Evolutionary conservation across 257 asterid species (phyloP), one percentile per base, ranked within the genome.

Genomic region (Capsicum pubescens): DNA sequence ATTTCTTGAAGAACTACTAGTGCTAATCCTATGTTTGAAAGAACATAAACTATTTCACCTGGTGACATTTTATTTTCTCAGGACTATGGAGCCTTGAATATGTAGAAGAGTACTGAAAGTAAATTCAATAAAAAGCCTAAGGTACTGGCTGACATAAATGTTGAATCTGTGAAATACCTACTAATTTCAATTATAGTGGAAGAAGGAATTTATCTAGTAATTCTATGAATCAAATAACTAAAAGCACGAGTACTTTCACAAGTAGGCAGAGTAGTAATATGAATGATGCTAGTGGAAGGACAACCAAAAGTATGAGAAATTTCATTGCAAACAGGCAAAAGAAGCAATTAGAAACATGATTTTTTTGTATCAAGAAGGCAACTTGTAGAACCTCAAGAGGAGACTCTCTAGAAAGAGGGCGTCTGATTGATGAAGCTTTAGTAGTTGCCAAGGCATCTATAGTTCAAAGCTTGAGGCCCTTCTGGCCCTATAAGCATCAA

Each of bases 401-500:
- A 9, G 93, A 85, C 79, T 94, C 97, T 44, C 94, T 97, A 3
- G 92, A 90, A 77, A 90, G 87, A 81, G 91, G 86, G 17, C 87
- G 91, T 82, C 85, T 89, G 7, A 81, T 89, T 44, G 93, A 94
- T 74, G 97, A 94, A 85, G 94, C 95, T 68, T 87, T 92, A 2
- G 89, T 94, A 67, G 92, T 94, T 48, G 91, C 86, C 74, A 94
- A 90, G 91, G 93, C 97, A 14, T 83, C 84, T 35, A 94, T 94
- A 68, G 91, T 90, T 8, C 95, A 93, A 91, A 92, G 89, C 90
- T 84, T 94, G 85, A 90, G 95, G 66, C 94, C 87, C 48, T 87
- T 94, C 82, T 94, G 97, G 98, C 95, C 98, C 35, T 95, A 94
- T 67, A 93, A 91, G 84, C 89, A 94, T 84, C 97, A 87, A 84